Base-by-base conservation (phyloP, 78 protist species). In the Dictyostelium firmibasis region DNA sequence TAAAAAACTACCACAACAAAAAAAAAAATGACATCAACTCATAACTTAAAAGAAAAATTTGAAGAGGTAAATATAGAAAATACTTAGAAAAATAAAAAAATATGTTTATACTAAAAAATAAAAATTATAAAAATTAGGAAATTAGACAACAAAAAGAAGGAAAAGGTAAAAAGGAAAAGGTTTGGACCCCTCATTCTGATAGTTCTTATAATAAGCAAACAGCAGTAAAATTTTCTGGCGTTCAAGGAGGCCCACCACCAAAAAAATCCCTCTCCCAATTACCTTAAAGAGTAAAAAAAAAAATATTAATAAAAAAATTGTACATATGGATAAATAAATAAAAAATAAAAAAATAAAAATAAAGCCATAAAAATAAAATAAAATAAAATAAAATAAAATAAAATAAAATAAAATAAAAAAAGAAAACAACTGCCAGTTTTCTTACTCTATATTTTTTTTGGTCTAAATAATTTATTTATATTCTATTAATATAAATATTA, bases 201-300 rank as follows among this genome's bases (percentile, higher is more conserved):
- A 25, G 67, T 18, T 18, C 18, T 20, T 83, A 83, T 64, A 6
- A 57, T 9, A 83, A 35, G 29, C 86, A 83, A 83, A 83, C 86
- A 20, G 44, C 16, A 23, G 44, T 60, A 4, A 62, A 53, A n/a
- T 38, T 2, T 41, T 29, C 53, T 9, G 69, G 43, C 10, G 44
- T 29, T 20, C 29, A 27, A 41, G 74, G 86, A 57, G 75, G 75
- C 6, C 86, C 86, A 53, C 86, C 86, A 50, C 75, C 86, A 53
- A 83, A 83, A 41, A 83, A 83, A 25, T 23, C 18, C 3, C 33
- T 83, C 11, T 9, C 41, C n/a, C 50, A 83, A 13, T 41, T 83
- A 10, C 86, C 86, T 16, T 83, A 83, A n/a, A 81, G 10, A 3
- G 64, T 53, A 60, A 23, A 60, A 23, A 60, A 60, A 18, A 60